Evolutionary conservation across 257 asterid species (phyloP), one percentile per base, ranked within the genome.

Genomic region (Petunia axillaris): DNA sequence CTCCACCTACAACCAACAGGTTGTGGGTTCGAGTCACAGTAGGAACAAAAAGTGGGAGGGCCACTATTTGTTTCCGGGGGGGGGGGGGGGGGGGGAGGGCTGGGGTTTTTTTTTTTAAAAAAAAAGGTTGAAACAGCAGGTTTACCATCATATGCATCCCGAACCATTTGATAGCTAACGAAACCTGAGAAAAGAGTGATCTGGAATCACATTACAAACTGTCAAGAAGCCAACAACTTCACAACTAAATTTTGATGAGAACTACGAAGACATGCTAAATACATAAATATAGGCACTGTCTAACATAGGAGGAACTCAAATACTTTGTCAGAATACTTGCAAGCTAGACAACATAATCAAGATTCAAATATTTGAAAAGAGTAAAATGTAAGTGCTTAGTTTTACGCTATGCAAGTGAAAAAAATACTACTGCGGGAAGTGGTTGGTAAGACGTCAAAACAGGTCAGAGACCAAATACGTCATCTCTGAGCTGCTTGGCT

Each of bases 101-200:
- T 25, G 25, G 25, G 25, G 25, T 25, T 25, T 25, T 25, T 25
- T 25, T 25, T 25, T n/a, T n/a, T n/a, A 25, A 25, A 25, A 25
- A 25, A 25, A 25, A 25, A 25, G 25, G 44, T 54, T n/a, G 52
- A 60, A 80, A 79, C n/a, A 16, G 60, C 65, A 76, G 68, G 63
- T 74, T 89, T 90, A 96, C 99, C 98, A 83, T 92, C 98, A 88
- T 91, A 96, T 70, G 98, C 97, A 85, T 96, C 98, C 65, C 96
- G 92, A 80, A 96, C 99, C 99, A 96, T 96, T 85, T 94, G 98
- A 85, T 96, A 96, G 92, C 91, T 92, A 84, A 96, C 93, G 85
- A 96, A 96, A 62, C 99, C 99, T 40, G 99, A 96, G 84, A 96
- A 96, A 77, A 96, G 97, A 79, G 97, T 91, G 81, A 94, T 87